Base-by-base conservation (phyloP, 352 stramenopile species). In the Pythium aquatile region DNA sequence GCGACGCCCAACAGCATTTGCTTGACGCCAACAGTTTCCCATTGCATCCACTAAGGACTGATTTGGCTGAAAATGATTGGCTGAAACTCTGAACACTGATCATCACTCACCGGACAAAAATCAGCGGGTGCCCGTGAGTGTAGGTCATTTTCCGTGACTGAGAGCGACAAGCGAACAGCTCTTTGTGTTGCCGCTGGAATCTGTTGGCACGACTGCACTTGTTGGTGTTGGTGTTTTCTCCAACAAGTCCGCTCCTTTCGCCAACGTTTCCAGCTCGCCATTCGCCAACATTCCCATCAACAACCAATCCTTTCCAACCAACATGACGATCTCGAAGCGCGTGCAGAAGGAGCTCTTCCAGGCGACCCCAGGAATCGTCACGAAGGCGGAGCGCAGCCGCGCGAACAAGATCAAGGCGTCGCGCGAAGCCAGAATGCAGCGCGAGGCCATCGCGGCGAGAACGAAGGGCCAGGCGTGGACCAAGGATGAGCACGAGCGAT, bases 271-370 rank as follows among this genome's bases (percentile, higher is more conserved):
- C 40, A 10, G 40, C 40, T 48, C 40, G 40, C 26, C 40, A 48
- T 24, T 48, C 14, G 37, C 37, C 49, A 56, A 35, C 49, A 39
- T 37, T 39, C 26, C 9, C 2, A 47, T 29, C 30, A 46, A 58
- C 52, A 58, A 8, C 6, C 11, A 28, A 52, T 20, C 33, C n/a
- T 30, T 5, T 35, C 26, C 11, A 58, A 33, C 20, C 35, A 60
- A 6, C 16, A 75, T 75, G 69, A 75, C 69, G 16, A 75, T 75
- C 61, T 69, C 69, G 30, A 72, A 63, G 39, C 69, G 69, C 17
- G 69, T 75, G 20, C 68, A 75, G 42, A 60, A 62, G 32, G 69
- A 75, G 52, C 69, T 75, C 14, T 51, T 70, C 28, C 58, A 66
- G 37, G 64, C 64, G 7, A 28, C 63, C 1, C 29, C 55, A 17